phyloP scores from a whole-genome alignment of 768 basidiomycete species.

The Suillus weaverae region DNA sequence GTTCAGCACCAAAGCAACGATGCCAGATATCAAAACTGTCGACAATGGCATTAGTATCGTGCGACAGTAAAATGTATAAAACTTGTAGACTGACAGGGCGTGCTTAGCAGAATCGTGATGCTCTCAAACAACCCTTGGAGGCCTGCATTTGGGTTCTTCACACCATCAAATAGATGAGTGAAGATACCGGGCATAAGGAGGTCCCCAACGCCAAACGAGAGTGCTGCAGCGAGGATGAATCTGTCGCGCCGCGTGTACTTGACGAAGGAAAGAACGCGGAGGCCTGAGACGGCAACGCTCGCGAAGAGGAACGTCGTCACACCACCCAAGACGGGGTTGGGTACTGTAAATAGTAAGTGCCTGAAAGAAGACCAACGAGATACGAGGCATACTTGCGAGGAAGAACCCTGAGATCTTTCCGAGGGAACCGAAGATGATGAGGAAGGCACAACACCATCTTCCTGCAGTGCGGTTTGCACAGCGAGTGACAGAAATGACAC shows the following conservation, averaged over 20 bases:
- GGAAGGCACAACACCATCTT: conserved; percentile 75
- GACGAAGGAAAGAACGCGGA: conserved; percentile 65
- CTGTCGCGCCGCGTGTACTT: conserved; percentile 63
- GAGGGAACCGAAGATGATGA: conserved; percentile 76
- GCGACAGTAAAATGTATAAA: background rate
- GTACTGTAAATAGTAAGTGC: conserved; percentile 43
- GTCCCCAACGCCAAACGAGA: conserved; percentile 72
- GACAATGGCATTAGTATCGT: conserved; percentile 1
- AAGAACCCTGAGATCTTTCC: conserved; percentile 85
- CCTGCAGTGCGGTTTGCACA: conserved; percentile 82
- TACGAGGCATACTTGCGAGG: conserved; percentile 55
- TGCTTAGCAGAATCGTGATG: conserved; percentile 77
- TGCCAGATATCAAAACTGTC: conserved; percentile 55
- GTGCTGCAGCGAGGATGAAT: conserved; percentile 67
- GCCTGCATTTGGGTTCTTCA: conserved; percentile 50
- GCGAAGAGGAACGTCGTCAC: conserved; percentile 89
- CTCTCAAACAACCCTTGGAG: conserved; percentile 71
- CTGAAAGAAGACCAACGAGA: background rate
- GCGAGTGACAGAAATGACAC: conserved; percentile 80
- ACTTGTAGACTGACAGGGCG: conserved; percentile 62
- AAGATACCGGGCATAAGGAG: conserved; percentile 66
- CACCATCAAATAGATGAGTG: conserved; percentile 67
- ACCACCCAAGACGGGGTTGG: conserved; percentile 78
- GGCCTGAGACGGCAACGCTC: conserved; percentile 66
- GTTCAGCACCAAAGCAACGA: conserved; percentile 61